Evolutionary conservation across 1,139 yeast species (phyloP).

Genomic region (Kurtzmaniella quercitrusa): DNA sequence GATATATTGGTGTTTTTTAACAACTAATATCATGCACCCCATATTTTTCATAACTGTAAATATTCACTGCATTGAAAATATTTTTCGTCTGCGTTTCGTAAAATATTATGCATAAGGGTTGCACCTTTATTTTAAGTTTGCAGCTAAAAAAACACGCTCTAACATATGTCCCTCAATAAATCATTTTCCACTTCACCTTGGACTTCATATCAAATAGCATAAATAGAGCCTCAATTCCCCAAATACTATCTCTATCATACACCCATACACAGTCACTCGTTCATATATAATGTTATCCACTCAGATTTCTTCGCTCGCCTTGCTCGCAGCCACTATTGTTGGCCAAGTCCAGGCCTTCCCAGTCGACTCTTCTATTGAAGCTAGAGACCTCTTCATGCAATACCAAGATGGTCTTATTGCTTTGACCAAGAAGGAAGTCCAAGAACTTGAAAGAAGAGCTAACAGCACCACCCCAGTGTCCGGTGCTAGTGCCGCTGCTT

Average conservation of each 20-base stretch:
- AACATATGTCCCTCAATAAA: background rate
- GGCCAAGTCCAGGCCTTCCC: slow-evolving; percentile 1
- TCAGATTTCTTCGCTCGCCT: background rate
- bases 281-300: background rate
- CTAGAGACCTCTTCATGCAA: background rate
- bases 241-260: background rate
- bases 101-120: background rate
- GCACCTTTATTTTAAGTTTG: background rate
- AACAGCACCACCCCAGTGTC: background rate
- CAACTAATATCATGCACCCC: background rate
- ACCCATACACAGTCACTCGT: background rate
- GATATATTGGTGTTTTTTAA: no score
- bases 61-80: background rate
- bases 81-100: background rate
- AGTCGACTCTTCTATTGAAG: background rate
- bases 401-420: background rate
- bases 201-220: background rate
- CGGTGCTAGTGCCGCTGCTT: background rate
- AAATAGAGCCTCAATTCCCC: background rate
- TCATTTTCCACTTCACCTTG: background rate
- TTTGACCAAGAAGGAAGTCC: background rate
- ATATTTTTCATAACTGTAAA: background rate
- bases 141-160: background rate
- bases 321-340: background rate
- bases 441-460: background rate